Base-by-base conservation (phyloP, 2,329 filamentous ascomycete species). In the Phaeoacremonium minimum region DNA sequence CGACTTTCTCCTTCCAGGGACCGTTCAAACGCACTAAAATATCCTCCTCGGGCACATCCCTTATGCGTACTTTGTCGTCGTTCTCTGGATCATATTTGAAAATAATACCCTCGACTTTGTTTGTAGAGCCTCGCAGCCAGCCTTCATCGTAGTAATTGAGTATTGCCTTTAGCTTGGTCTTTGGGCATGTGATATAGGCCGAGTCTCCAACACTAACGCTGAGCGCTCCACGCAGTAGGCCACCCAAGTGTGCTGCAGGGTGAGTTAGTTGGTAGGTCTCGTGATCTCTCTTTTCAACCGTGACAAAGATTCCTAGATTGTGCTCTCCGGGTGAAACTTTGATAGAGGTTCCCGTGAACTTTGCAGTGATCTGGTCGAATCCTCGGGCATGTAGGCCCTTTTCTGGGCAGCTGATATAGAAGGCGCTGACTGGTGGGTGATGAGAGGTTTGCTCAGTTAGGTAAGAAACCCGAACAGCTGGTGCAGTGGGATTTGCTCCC, bases 401-500 rank as follows among this genome's bases (percentile, higher is more conserved):
- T 48, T 94, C 86, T 1, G 90, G 89, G 56, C 93, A 98, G 55
- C 89, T 84, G 46, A 96, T 83, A 60, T 87, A 91, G 63, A 95
- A 98, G 12, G 93, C 93, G 49, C 91, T 97, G 47, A 98, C 91
- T 8, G 93, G 93, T 20, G 93, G 93, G 63, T 98, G 93, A 54
- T 98, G 93, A 7, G 89, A 96, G 7, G 93, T 98, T 66, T 98
- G 93, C 64, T 98, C 93, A 17, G 93, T 97, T 42, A 98, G 73
- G 58, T 95, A 98, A 8, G 89, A 95, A 49, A 98, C 79, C 49
- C 84, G 86, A 49, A 95, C 75, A 18, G 71, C 74, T 42, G 61
- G 63, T 35, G 69, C 68, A 7, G 56, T 44, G 2, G 66, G 60
- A 22, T 61, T 65, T 11, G 63, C 47, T 31, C 62, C 46, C n/a